Conservation (phyloP, 1,139 yeast species). For the Sugiyamaella pinicola region DNA sequence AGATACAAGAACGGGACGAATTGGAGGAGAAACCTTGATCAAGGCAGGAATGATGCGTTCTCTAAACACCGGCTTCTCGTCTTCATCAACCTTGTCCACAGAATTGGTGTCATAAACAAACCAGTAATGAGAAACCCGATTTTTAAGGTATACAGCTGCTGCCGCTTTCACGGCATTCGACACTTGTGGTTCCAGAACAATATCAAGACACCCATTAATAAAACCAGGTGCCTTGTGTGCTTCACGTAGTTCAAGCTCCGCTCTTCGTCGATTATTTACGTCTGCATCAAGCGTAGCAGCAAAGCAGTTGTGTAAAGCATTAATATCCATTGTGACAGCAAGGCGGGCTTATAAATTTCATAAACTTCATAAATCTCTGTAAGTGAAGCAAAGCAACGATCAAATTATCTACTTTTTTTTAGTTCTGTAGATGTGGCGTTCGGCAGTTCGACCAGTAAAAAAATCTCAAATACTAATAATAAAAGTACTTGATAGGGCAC, state of each 20-base stretch:
- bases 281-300: conserved; percentile 78
- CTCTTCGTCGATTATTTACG: conserved; percentile 60
- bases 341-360: neutral
- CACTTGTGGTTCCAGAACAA: conserved; percentile 58
- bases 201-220: conserved; percentile 79
- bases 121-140: conserved; percentile 72
- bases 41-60: conserved; percentile 58
- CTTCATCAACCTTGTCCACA: conserved; percentile 53
- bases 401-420: too few relatives aligned
- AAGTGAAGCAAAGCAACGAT: neutral
- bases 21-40: conserved; percentile 46
- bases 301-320: conserved; percentile 71
- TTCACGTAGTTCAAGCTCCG: conserved; percentile 66
- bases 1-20: conserved; percentile 65
- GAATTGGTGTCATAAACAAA: conserved; percentile 40
- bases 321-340: conserved; percentile 58
- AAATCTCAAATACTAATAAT: too few relatives aligned
- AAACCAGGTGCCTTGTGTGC: conserved; percentile 69
- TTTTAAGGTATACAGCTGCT: conserved; percentile 86
- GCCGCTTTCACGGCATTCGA: conserved; percentile 66
- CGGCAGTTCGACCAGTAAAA: too few relatives aligned
- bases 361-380: neutral
- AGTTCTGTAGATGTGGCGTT: too few relatives aligned
- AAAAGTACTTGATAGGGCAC: too few relatives aligned
- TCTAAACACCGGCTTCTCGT: conserved; percentile 72